phyloP scores from a whole-genome alignment of 1,284 basidiomycete genomes.

The Rhizoctonia solani region DNA sequence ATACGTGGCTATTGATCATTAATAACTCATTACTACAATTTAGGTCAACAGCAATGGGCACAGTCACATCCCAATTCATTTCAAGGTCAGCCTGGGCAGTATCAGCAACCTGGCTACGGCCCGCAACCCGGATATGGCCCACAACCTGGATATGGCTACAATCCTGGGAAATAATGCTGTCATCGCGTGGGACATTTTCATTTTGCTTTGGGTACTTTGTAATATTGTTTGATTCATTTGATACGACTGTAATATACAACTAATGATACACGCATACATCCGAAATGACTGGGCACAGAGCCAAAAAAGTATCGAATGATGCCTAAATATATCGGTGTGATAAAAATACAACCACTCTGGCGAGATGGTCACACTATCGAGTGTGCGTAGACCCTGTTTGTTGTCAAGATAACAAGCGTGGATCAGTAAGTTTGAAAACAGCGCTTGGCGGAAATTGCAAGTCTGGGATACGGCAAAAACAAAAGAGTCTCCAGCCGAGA shows the following conservation, averaged over 20 bases:
- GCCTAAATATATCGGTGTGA: not conserved
- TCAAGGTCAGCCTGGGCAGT: conserved; percentile 29
- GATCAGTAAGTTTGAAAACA: too few species aligned
- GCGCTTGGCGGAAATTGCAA: too few species aligned
- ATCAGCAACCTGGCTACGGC: conserved; percentile 29
- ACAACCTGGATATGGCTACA: not conserved
- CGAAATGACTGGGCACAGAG: not conserved
- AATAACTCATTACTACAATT: not conserved
- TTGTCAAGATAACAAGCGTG: too few species aligned
- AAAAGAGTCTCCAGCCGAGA: not conserved
- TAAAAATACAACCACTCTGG: not conserved
- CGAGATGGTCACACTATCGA: not conserved
- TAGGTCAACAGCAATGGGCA: conserved; percentile 29
- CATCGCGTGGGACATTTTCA: not conserved
- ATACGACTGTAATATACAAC: conserved; percentile 10
- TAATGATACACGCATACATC: conserved; percentile 34
- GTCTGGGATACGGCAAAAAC: too few species aligned
- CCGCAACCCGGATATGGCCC: too few species aligned
- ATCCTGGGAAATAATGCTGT: not conserved
- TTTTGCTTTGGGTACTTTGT: not conserved
- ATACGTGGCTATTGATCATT: not conserved
- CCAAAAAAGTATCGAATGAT: too few species aligned
- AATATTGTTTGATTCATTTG: not conserved
- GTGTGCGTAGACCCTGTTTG: not conserved
- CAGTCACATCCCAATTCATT: conserved; percentile 9